Evolutionary conservation across 2,329 filamentous ascomycete species (phyloP).

Genomic region (Gnomoniopsis sp.): DNA sequence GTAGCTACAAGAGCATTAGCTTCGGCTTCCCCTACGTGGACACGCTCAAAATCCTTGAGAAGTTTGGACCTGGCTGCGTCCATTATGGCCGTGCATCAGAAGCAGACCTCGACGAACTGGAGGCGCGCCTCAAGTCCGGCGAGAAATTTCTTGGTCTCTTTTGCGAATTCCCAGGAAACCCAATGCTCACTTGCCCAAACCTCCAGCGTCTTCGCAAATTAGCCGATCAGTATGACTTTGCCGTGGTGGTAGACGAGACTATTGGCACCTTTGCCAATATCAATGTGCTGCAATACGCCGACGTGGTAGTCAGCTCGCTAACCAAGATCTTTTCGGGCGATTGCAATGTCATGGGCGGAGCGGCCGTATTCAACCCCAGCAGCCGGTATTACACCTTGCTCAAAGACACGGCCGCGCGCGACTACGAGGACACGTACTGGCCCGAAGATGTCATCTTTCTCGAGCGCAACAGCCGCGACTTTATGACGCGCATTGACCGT

Average conservation of each 20-base stretch:
- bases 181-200: slow-evolving; percentile 80
- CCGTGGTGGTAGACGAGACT: slow-evolving; percentile 90
- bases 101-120: slow-evolving; percentile 79
- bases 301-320: slow-evolving; percentile 89
- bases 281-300: slow-evolving; percentile 83
- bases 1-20: slow-evolving; percentile 72
- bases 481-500: slow-evolving; percentile 74
- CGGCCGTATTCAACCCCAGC: slow-evolving; percentile 61
- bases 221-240: slow-evolving; percentile 82
- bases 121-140: slow-evolving; percentile 65
- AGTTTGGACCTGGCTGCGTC: slow-evolving; percentile 83
- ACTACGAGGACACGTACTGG: slow-evolving; percentile 91
- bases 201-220: slow-evolving; percentile 75
- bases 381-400: slow-evolving; percentile 67
- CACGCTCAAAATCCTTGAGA: slow-evolving; percentile 90
- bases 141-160: slow-evolving; percentile 81
- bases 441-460: slow-evolving; percentile 91
- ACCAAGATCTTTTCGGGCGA: slow-evolving; percentile 98
- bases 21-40: slow-evolving; percentile 99
- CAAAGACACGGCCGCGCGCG: slow-evolving; percentile 59
- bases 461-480: slow-evolving; percentile 94
- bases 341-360: slow-evolving; percentile 97
- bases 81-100: slow-evolving; percentile 83
- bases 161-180: slow-evolving; percentile 94
- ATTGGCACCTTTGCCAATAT: slow-evolving; percentile 96